Percentiles rank a stretch among this genome's conserved stretches.
These are phyloP conservation scores for Gremmenia infestans DNA, from an alignment of 2,329 filamentous ascomycete genomes.

Conservation along the genomic window DNA sequence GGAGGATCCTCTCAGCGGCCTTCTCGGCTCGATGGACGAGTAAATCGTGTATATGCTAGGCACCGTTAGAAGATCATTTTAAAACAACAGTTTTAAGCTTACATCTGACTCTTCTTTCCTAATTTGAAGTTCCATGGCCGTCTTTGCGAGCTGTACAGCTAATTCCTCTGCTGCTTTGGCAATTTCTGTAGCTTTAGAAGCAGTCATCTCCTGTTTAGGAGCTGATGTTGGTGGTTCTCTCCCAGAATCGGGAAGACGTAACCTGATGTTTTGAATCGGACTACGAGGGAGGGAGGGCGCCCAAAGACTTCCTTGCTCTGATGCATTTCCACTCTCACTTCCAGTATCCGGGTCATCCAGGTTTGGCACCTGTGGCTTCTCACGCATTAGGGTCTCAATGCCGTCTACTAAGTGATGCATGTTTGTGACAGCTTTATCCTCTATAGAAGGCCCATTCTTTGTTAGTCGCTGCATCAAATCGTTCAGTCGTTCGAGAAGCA, in stretches of 20 bases:
- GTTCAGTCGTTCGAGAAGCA: slow-evolving; percentile 31
- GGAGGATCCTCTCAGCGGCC: slow-evolving; percentile 53
- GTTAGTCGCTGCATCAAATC: slow-evolving; percentile 31
- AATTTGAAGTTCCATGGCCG: slow-evolving; percentile 47
- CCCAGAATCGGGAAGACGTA: slow-evolving; percentile 12
- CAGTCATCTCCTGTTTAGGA: slow-evolving; percentile 3
- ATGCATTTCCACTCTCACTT: slow-evolving; percentile 1
- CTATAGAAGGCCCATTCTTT: slow-evolving; percentile 20
- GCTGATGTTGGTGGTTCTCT: neutral
- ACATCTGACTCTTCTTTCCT: slow-evolving; percentile 57
- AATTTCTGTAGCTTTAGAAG: slow-evolving; percentile 34
- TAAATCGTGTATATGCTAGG: slow-evolving; percentile 55
- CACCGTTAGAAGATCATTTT: neutral
- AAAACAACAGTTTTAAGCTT: slow-evolving; percentile 20
- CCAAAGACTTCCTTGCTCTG: slow-evolving; percentile 19
- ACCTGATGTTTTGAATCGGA: slow-evolving; percentile 16
- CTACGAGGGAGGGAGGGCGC: slow-evolving; percentile 23
- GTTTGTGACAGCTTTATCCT: slow-evolving; percentile 27
- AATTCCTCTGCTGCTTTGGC: slow-evolving; percentile 41
- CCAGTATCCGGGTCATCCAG: neutral
- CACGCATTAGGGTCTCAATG: slow-evolving; percentile 31
- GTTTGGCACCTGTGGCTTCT: slow-evolving; percentile 1
- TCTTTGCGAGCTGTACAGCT: slow-evolving; percentile 44
- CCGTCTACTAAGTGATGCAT: slow-evolving; percentile 35
- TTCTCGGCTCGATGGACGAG: slow-evolving; percentile 54